These are phyloP conservation scores for Myxozyma nipponensis DNA, from an alignment of 805 yeast genomes.

Conservation along the genomic window DNA sequence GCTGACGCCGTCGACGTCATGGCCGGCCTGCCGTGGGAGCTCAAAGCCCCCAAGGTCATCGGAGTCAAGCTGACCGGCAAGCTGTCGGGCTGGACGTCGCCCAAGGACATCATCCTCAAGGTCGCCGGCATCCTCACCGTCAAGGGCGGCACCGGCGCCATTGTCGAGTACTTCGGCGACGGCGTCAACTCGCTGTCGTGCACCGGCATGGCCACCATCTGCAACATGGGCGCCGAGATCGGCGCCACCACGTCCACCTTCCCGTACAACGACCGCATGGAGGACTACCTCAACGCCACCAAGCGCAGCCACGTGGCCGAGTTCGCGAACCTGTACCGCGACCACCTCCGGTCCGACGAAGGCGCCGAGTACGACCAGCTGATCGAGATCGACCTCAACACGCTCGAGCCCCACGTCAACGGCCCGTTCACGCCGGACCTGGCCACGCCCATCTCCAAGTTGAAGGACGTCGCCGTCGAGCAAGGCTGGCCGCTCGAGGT, in stretches of 20 bases:
- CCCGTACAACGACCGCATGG: constrained; percentile 85
- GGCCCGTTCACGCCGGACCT: constrained; percentile 99
- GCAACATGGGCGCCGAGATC: constrained; percentile 99
- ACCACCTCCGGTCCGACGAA: constrained; percentile 73
- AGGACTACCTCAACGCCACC: constrained; percentile 76
- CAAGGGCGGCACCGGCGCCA: constrained; percentile 96
- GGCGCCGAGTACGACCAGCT: constrained; percentile 90
- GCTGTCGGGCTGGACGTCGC: constrained; percentile 91
- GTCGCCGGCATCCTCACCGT: constrained; percentile 92
- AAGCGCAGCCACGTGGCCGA: constrained; percentile 78
- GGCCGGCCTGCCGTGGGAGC: constrained; percentile 97
- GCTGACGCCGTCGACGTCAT: constrained; percentile 99
- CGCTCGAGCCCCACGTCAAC: constrained; percentile 89
- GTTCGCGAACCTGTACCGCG: constrained; percentile 62
- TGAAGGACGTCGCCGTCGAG: constrained; percentile 63
- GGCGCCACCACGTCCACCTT: constrained; percentile 98
- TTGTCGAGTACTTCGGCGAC: constrained; percentile 94
- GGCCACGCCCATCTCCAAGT: constrained; percentile 84
- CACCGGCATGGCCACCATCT: constrained; percentile 99
- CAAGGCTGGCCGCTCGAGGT: constrained; percentile 84
- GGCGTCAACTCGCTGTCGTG: constrained; percentile 87
- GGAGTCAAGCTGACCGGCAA: constrained; percentile 92
- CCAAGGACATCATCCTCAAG: constrained; percentile 92
- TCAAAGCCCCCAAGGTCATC: constrained; percentile 91
- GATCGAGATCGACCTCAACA: constrained; percentile 80